A percentile compares a stretch with the other conserved stretches of the same genome.
Evolutionary conservation across 495 filamentous ascomycete species (phyloP).

Genomic region (Podospora pseudocomata): DNA sequence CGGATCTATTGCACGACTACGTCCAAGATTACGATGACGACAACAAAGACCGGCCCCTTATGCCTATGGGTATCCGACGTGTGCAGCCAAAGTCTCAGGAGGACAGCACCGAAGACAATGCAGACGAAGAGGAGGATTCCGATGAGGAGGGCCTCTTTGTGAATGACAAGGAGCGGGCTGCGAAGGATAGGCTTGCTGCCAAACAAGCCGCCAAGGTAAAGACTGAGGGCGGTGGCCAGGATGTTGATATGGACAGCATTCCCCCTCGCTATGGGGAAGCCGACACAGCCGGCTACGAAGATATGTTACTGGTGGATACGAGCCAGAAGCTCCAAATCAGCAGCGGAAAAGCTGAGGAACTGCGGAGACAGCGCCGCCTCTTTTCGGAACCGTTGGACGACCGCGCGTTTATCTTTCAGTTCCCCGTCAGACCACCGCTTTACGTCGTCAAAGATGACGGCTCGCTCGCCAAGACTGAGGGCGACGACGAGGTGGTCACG

Average conservation of each 20-base stretch:
- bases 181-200: constrained; percentile 33
- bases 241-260: not conserved
- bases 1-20: constrained; percentile 39
- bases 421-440: constrained; percentile 58
- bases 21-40: constrained; percentile 32
- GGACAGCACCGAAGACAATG: constrained; percentile 36
- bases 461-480: constrained; percentile 31
- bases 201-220: constrained; percentile 20
- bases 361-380: constrained; percentile 22
- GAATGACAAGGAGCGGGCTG: constrained; percentile 30
- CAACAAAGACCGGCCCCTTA: constrained; percentile 25
- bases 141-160: constrained; percentile 44
- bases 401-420: constrained; percentile 61
- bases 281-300: not conserved
- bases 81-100: constrained; percentile 31
- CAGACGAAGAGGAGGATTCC: constrained; percentile 40
- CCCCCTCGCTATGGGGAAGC: not conserved
- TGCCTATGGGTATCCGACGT: constrained; percentile 50
- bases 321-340: constrained; percentile 19
- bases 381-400: constrained; percentile 34
- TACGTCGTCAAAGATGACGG: constrained; percentile 15
- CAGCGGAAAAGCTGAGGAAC: constrained; percentile 14
- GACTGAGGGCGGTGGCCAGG: not conserved
- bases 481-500: constrained; percentile 26
- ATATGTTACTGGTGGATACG: not conserved